A percentile compares a stretch with the other conserved stretches of the same genome.
These are phyloP conservation scores for Mycena polygramma DNA, from an alignment of 768 basidiomycete genomes.

Conservation along the genomic window DNA sequence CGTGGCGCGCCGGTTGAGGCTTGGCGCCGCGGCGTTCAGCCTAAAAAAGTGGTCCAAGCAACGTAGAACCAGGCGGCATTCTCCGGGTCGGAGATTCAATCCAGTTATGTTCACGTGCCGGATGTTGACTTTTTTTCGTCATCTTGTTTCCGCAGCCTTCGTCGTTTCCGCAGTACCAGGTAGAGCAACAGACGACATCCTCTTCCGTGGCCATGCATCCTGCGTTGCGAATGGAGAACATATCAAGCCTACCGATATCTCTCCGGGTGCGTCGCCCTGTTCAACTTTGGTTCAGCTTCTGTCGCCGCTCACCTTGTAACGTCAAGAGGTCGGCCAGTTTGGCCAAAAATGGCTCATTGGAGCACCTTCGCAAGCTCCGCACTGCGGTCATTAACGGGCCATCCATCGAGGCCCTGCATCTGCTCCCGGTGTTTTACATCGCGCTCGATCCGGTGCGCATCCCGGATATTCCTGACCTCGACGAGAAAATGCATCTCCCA, in stretches of 20 bases:
- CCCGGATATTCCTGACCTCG: neutral
- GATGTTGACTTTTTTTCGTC: too few species aligned
- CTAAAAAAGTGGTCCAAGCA: too few species aligned
- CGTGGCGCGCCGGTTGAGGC: too few species aligned
- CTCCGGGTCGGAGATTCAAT: too few species aligned
- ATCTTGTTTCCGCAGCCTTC: too few species aligned
- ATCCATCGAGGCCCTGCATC: neutral
- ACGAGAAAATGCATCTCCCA: neutral
- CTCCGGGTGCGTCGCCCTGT: neutral
- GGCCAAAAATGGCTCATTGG: neutral
- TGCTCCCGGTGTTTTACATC: neutral
- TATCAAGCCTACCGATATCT: neutral
- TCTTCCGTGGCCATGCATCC: neutral
- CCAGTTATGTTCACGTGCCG: too few species aligned
- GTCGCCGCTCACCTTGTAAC: neutral
- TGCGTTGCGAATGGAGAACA: neutral
- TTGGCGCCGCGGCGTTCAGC: too few species aligned
- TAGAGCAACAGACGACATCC: too few species aligned
- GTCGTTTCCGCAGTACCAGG: too few species aligned
- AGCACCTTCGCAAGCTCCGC: neutral
- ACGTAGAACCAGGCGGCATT: too few species aligned
- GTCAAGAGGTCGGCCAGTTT: neutral
- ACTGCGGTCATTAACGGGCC: neutral
- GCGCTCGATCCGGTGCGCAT: neutral
- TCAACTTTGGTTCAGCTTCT: neutral